Conservation (phyloP, 2,329 filamentous ascomycete species). For the Xylariaceae sp. region DNA sequence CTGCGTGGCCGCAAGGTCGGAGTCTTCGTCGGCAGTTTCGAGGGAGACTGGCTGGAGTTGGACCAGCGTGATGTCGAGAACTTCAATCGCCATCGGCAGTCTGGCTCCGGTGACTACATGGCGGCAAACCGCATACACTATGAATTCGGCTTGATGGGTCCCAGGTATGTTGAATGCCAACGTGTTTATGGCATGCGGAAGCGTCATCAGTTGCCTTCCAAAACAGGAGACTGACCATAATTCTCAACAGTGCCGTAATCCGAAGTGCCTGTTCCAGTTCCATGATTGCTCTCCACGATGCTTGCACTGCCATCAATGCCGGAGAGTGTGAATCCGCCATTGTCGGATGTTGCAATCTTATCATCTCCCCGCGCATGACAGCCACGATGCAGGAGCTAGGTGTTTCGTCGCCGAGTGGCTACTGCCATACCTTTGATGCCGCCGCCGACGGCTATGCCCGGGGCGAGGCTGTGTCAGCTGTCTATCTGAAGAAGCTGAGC, state of each 20-base stretch:
- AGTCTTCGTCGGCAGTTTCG: background rate
- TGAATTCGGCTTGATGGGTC: too few relatives aligned
- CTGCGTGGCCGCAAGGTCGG: background rate
- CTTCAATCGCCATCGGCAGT: too few relatives aligned
- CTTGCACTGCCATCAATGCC: conserved; percentile 18
- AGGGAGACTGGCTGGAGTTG: background rate
- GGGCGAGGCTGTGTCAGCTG: conserved; percentile 31
- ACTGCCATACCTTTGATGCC: conserved; percentile 25
- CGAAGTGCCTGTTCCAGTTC: conserved; percentile 28
- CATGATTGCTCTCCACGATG: conserved; percentile 25
- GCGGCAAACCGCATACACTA: too few relatives aligned
- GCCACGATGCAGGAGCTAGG: conserved; percentile 7
- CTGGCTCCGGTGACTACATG: too few relatives aligned
- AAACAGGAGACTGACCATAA: too few relatives aligned
- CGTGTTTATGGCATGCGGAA: too few relatives aligned
- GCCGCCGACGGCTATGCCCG: conserved; percentile 36
- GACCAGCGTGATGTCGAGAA: too few relatives aligned
- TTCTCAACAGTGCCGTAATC: conserved; percentile 8
- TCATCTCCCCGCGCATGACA: conserved; percentile 14
- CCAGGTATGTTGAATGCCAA: too few relatives aligned
- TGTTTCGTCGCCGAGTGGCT: conserved; percentile 13
- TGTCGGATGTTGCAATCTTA: conserved; percentile 22
- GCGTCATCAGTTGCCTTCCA: too few relatives aligned
- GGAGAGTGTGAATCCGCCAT: conserved; percentile 23
- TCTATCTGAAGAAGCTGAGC: conserved; percentile 33